Base-by-base conservation (phyloP, 177 flowering plant genomes). In the Vitis hybrid region DNA sequence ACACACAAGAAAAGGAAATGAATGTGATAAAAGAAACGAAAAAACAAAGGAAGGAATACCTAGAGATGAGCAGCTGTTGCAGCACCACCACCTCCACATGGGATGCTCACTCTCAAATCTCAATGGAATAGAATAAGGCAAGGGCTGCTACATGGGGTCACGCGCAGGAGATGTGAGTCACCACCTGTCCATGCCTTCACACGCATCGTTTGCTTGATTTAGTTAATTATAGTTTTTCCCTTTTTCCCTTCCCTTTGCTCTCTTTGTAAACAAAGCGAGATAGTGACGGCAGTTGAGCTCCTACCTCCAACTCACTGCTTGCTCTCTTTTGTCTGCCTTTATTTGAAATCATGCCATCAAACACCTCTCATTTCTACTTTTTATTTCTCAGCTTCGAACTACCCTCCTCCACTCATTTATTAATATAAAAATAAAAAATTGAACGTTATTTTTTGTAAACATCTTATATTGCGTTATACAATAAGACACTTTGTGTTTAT, bases 51-150 rank as follows among this genome's bases (percentile, higher is more conserved):
- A 22, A 63, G 67, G 39, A 71, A 49, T 70, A 71, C 80, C 76
- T 82, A 48, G 85, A 78, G 78, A 82, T 80, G 77, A 66, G 71
- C 81, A 72, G 31, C 66, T 13, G 10, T 34, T 34, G 39, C 39
- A 34, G 69, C 77, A 60, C 71, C 72, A 11, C 74, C 77, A 59
- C 50, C 59, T 1, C 78, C 67, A 63, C 75, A 65, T 70, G 10
- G 68, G 66, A 73, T 76, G 54, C 78, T 67, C 70, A 59, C 73
- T 60, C 71, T 74, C 67, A 34, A 34, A 34, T 70, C 73, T 58
- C 67, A 60, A 15, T 57, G 2, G 20, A 51, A 7, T 61, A 56
- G 39, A 50, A 49, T 49, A 51, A 45, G 19, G 60, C 7, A 48
- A 49, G 49, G 59, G 45, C 10, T 18, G 48, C 61, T 66, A 19